Percentiles rank a stretch among this genome's conserved stretches.
These are phyloP conservation scores for Eucalyptus marginata DNA, from an alignment of 345 rosid species.

Conservation along the genomic window DNA sequence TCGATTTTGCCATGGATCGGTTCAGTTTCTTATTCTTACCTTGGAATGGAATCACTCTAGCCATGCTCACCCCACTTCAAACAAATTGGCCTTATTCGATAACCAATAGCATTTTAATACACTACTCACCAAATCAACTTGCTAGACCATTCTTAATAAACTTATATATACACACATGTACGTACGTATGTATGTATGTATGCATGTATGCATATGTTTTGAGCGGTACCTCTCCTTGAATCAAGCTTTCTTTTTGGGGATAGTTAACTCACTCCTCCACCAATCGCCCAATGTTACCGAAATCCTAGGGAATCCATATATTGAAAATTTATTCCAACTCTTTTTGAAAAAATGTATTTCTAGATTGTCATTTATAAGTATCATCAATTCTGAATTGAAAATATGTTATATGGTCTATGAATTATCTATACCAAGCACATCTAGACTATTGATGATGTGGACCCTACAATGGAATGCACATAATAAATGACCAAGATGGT, in stretches of 20 bases:
- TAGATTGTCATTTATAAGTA: background rate
- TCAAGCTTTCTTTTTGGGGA: too few relatives aligned
- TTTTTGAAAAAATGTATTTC: too few relatives aligned
- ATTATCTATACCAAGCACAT: background rate
- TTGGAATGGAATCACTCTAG: background rate
- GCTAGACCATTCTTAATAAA: background rate
- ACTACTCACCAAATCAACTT: background rate
- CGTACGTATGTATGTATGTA: too few relatives aligned
- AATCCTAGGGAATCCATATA: too few relatives aligned
- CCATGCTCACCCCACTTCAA: background rate
- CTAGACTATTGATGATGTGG: background rate
- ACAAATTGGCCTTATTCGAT: background rate
- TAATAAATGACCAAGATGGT: background rate
- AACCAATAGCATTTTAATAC: background rate
- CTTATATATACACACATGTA: too few relatives aligned
- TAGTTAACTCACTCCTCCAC: too few relatives aligned
- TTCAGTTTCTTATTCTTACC: background rate
- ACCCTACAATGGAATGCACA: background rate
- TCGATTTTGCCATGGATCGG: background rate
- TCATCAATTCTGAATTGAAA: background rate
- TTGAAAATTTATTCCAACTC: too few relatives aligned
- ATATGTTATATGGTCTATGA: background rate
- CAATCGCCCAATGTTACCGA: too few relatives aligned
- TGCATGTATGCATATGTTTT: too few relatives aligned
- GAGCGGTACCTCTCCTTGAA: too few relatives aligned